These are phyloP conservation scores for Andrographis paniculata DNA, from an alignment of 305 asterid genomes.

Conservation along the genomic window DNA sequence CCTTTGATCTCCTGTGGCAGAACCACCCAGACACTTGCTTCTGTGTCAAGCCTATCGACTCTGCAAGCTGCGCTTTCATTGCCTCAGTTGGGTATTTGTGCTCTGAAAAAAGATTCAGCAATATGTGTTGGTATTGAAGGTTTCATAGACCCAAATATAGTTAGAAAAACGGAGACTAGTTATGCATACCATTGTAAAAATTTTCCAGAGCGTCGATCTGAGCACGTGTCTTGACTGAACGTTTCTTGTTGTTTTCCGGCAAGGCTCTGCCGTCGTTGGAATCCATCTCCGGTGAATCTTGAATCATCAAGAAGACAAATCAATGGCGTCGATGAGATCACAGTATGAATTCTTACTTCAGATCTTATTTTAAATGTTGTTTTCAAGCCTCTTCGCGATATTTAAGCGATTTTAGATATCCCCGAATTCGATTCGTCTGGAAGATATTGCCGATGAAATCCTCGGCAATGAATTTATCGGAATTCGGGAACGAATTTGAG, in stretches of 20 bases:
- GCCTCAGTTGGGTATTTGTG: constrained; percentile 66
- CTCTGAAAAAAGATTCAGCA: constrained; percentile 31
- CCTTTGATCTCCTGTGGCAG: constrained; percentile 81
- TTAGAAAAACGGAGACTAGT: neutral
- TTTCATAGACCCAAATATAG: constrained; percentile 7
- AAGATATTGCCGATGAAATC: too few relatives aligned
- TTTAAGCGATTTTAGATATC: too few relatives aligned
- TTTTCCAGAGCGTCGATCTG: constrained; percentile 68
- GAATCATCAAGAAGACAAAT: too few relatives aligned
- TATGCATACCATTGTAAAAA: constrained; percentile 30
- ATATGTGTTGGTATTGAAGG: too few relatives aligned
- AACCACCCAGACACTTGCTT: constrained; percentile 92
- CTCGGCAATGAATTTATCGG: too few relatives aligned
- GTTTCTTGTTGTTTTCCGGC: constrained; percentile 48
- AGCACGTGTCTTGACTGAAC: constrained; percentile 58
- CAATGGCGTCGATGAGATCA: too few relatives aligned
- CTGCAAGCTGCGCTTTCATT: constrained; percentile 53
- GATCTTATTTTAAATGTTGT: too few relatives aligned
- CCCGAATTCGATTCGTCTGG: too few relatives aligned
- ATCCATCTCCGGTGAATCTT: too few relatives aligned
- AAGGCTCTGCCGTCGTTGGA: constrained; percentile 48
- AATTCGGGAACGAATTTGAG: too few relatives aligned
- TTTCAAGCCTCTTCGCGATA: too few relatives aligned
- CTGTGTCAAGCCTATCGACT: constrained; percentile 67
- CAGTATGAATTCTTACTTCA: too few relatives aligned